phyloP scores from a whole-genome alignment of 2,329 filamentous ascomycete genomes.

The Venturia nashicola region DNA sequence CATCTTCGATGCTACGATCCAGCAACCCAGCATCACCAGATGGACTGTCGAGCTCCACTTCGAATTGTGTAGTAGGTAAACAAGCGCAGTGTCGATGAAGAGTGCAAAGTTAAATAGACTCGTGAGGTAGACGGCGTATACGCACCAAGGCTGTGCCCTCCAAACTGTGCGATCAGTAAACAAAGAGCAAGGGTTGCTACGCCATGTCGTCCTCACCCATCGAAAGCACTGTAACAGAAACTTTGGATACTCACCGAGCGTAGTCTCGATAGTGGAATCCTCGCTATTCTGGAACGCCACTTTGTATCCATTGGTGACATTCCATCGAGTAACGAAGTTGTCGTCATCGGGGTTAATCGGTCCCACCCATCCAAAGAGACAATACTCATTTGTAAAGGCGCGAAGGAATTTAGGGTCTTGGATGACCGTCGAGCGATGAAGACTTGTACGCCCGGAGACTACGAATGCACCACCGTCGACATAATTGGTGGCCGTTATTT shows the following conservation, averaged over 20 bases:
- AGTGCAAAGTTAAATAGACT: slow-evolving; percentile 45
- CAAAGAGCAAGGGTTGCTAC: slow-evolving; percentile 18
- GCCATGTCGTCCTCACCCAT: slow-evolving; percentile 43
- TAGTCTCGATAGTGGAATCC: slow-evolving; percentile 38
- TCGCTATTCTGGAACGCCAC: slow-evolving; percentile 40
- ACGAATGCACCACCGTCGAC: slow-evolving; percentile 22
- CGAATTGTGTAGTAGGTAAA: slow-evolving; percentile 21
- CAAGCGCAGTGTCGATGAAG: slow-evolving; percentile 36
- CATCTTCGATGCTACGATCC: slow-evolving; percentile 43
- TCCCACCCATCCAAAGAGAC: slow-evolving; percentile 10
- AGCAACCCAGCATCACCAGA: slow-evolving; percentile 16
- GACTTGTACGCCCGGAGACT: slow-evolving; percentile 20
- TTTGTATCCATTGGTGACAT: slow-evolving; percentile 33
- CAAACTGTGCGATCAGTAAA: slow-evolving; percentile 27
- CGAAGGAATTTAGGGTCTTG: slow-evolving; percentile 14
- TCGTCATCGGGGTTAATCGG: slow-evolving; percentile 20
- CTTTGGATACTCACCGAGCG: slow-evolving; percentile 33
- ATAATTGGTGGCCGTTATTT: slow-evolving; percentile 19
- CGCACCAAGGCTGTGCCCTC: slow-evolving; percentile 36
- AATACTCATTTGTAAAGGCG: slow-evolving; percentile 5
- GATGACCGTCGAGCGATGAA: slow-evolving; percentile 18
- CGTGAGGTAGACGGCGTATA: slow-evolving; percentile 44
- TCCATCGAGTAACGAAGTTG: slow-evolving; percentile 40
- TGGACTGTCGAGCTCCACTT: not conserved
- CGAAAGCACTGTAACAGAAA: slow-evolving; percentile 36